phyloP scores from a whole-genome alignment of 2,329 filamentous ascomycete genomes.

The Domatiomyces catenatus region DNA sequence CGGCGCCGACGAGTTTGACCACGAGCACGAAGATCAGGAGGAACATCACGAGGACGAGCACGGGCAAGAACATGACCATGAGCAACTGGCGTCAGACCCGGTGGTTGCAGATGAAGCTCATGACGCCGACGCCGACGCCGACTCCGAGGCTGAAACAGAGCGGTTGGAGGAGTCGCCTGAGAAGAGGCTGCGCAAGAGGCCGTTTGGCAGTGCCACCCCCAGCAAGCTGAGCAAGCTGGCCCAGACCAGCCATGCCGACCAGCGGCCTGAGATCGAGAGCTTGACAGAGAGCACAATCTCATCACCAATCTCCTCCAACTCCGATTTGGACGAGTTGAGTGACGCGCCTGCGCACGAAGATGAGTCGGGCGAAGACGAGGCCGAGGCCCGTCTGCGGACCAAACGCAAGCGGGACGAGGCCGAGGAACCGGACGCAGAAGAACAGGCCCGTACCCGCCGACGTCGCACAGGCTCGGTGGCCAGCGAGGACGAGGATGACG shows the following conservation, averaged over 20 bases:
- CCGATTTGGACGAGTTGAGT: conserved; percentile 14
- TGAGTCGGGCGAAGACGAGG: conserved; percentile 5
- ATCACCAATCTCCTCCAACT: conserved; percentile 14
- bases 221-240: conserved; percentile 73
- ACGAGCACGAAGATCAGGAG: conserved; percentile 63
- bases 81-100: conserved; percentile 14
- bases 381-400: conserved; percentile 10
- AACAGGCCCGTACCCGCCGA: conserved; percentile 22
- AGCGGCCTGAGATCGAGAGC: conserved; percentile 18
- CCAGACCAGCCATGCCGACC: conserved; percentile 25
- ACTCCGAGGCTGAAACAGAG: conserved; percentile 86
- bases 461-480: conserved; percentile 25
- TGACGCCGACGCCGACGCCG: conserved; percentile 42
- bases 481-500: conserved; percentile 14
- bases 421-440: conserved; percentile 11
- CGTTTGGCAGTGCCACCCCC: conserved; percentile 50
- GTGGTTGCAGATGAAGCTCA: conserved; percentile 33
- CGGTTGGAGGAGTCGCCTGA: conserved; percentile 78
- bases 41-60: conserved; percentile 77
- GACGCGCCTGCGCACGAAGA: conserved; percentile 13
- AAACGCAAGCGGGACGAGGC: conserved; percentile 23
- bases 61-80: conserved; percentile 21
- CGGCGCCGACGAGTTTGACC: conserved; percentile 33
- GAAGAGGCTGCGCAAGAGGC: conserved; percentile 39
- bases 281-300: conserved; percentile 24